Conservation (phyloP, 768 basidiomycete species). For the Mycena albidolilacea region DNA sequence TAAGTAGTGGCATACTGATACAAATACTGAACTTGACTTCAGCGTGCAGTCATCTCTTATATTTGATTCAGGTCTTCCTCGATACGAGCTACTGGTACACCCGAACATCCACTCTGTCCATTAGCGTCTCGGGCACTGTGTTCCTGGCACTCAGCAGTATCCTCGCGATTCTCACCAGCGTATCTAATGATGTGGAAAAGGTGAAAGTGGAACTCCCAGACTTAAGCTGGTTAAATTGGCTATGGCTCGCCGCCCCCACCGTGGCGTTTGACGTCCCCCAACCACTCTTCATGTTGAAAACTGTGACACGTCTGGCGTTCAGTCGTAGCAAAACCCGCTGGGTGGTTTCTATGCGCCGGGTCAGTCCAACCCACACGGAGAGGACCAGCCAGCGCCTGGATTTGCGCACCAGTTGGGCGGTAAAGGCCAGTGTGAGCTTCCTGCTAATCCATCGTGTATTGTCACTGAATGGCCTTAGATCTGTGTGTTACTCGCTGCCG, state of each 20-base stretch:
- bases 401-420: too few relatives aligned
- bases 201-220: not conserved
- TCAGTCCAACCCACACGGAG: too few relatives aligned
- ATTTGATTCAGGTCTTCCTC: slow-evolving; percentile 35
- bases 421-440: too few relatives aligned
- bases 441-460: not conserved
- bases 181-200: not conserved
- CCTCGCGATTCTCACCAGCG: slow-evolving; percentile 18
- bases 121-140: slow-evolving; percentile 49
- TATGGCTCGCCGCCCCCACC: slow-evolving; percentile 20
- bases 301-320: not conserved
- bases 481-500: not conserved
- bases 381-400: too few relatives aligned
- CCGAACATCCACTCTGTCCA: slow-evolving; percentile 49
- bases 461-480: not conserved
- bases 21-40: not conserved
- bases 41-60: slow-evolving; percentile 38
- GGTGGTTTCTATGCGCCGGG: too few relatives aligned
- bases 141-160: slow-evolving; percentile 39
- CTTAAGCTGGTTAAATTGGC: not conserved
- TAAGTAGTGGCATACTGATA: slow-evolving; percentile 25
- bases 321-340: too few relatives aligned
- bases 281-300: slow-evolving; percentile 28
- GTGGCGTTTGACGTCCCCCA: not conserved
- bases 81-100: slow-evolving; percentile 53